phyloP scores from a whole-genome alignment of 1,284 basidiomycete genomes.

The Leucoagaricus sp. region DNA sequence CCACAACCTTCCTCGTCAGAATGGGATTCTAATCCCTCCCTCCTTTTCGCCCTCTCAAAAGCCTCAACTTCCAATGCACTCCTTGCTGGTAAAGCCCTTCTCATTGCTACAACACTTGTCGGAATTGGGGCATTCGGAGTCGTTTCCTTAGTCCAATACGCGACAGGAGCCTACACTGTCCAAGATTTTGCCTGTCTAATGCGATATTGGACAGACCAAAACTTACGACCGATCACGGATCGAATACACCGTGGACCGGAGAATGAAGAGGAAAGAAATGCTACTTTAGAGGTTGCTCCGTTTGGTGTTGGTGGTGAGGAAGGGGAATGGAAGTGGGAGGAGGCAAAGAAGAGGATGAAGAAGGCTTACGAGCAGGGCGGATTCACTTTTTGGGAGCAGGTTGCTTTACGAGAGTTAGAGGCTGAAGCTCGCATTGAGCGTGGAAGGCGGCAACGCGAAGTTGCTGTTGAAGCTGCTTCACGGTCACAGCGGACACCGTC shows the following conservation, averaged over 20 bases:
- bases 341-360: constrained; percentile 50
- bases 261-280: constrained; percentile 32
- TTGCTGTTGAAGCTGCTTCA: constrained; percentile 8
- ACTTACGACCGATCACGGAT: constrained; percentile 43
- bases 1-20: constrained; percentile 21
- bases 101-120: constrained; percentile 41
- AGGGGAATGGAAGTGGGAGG: constrained; percentile 51
- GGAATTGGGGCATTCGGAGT: constrained; percentile 30
- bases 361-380: constrained; percentile 59
- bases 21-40: constrained; percentile 25
- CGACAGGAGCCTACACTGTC: constrained; percentile 39
- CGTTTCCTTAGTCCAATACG: constrained; percentile 32
- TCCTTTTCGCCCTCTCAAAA: constrained; percentile 34
- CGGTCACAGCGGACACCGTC: too few species aligned
- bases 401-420: constrained; percentile 53
- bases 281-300: constrained; percentile 14
- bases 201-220: constrained; percentile 51
- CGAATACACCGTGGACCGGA: constrained; percentile 50
- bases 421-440: constrained; percentile 51
- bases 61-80: constrained; percentile 35
- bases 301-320: constrained; percentile 18
- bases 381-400: constrained; percentile 51
- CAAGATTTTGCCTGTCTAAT: constrained; percentile 39
- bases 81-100: constrained; percentile 40
- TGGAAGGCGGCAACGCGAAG: constrained; percentile 31